Base-by-base conservation (phyloP, 202 grass and related monocot species). In the Saccharum hybrid region DNA sequence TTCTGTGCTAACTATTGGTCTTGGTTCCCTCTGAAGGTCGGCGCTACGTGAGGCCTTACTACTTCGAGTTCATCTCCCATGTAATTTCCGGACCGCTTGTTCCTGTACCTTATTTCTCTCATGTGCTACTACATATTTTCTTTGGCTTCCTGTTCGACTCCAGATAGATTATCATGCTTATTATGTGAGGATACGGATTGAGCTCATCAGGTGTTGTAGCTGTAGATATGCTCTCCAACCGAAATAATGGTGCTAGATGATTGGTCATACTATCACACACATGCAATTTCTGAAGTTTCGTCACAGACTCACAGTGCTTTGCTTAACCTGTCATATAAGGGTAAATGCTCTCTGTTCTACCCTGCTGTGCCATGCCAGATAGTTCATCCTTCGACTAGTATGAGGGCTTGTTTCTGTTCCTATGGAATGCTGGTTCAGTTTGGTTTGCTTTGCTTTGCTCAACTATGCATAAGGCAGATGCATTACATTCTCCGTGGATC, bases 1-100 rank as follows among this genome's bases (percentile, higher is more conserved):
- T 72, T n/a, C 28, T 1, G 15, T 26, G 4, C 40, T 85, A 4
- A 66, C 12, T 21, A 61, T 34, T 52, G 18, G 18, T 15, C 2
- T 18, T 1, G 6, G 37, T 48, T 28, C 18, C 23, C 40, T 81
- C 65, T 8, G 65, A 86, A 98, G 96, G 93, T 67, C 92, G 83
- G 87, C 93, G 93, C 72, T 98, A 96, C 77, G 96, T 98, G 73
- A 88, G 89, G 72, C 93, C 96, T 30, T 98, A 98, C 82, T 89
- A 96, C 91, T 98, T 98, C 70, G 91, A 98, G 85, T 98, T 98
- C 86, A 92, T 98, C 34, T 95, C 93, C 51, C 93, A 98, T 88
- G 93, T 98, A 89, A 86, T 11, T 51, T 52, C 46, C 46, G n/a
- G 43, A 15, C 8, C 46, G 5, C 75, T 59, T 72, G 62, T 57